Base-by-base conservation (phyloP, 176 grass and related monocot species). In the Juncus effusus region DNA sequence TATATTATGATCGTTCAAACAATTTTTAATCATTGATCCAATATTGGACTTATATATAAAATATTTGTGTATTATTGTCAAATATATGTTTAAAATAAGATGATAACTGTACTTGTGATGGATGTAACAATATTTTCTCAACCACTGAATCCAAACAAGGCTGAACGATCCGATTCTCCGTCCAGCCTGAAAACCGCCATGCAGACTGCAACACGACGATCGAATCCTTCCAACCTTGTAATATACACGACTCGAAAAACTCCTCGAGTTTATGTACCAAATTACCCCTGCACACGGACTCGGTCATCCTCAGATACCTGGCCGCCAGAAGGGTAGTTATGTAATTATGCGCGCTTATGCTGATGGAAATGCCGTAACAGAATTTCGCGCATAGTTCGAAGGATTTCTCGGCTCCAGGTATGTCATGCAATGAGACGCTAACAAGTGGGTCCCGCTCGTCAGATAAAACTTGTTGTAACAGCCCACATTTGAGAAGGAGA, bases 371-470 rank as follows among this genome's bases (percentile, higher is more conserved):
- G 54, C 88, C 78, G 57, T 97, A 97, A 81, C 88, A 92, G 80
- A 97, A 97, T 78, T 97, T 97, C 50, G 88, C 88, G 54, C 93
- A 97, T 10, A 97, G 75, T 80, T 97, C 93, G 19, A 97, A 92
- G 11, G 93, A 63, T 59, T 92, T 66, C 64, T 92, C 87, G 28
- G 85, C 75, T 41, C 88, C 93, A 0, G 93, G 88, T 56, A 92
- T 89, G 13, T 89, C 93, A 37, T 92, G 85, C 16, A 97, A 88
- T 54, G 75, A 83, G 11, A 97, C 57, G 0, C 72, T 76, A 58
- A 85, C 67, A 0, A 74, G 82, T 14, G 67, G 64, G 10, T 38
- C 40, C 36, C 61, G 65, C 11, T 96, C 92, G 8, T 71, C 81
- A 11, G 75, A 74, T 3, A 54, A 91, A 16, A 92, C 63, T 53